Percentiles rank a stretch among this genome's conserved stretches.
Conservation (phyloP, 176 grass and related monocot species). For the Musa troglodytarum region DNA sequence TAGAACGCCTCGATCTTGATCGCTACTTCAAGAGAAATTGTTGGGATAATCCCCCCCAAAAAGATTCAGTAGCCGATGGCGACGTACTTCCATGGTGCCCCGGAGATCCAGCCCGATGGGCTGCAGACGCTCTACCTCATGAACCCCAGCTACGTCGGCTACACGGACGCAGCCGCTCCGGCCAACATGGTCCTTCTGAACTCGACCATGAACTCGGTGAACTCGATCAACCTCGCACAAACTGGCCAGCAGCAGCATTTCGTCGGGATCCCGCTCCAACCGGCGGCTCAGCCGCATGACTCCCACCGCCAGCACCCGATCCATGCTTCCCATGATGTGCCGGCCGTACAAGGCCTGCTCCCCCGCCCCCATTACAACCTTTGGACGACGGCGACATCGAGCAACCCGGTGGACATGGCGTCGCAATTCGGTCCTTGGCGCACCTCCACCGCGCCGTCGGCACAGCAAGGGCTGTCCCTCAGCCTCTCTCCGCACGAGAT, state of each 20-base stretch:
- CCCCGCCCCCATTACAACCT: constrained; percentile 38
- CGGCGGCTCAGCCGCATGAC: neutral
- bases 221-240: constrained; percentile 38
- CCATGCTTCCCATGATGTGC: too few relatives aligned
- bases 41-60: neutral
- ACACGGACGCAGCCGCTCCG: constrained; percentile 24
- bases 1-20: neutral
- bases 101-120: constrained; percentile 74
- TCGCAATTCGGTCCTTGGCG: neutral
- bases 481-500: constrained; percentile 75
- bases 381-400: constrained; percentile 27
- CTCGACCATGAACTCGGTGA: constrained; percentile 30
- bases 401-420: constrained; percentile 25
- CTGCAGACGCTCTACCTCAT: constrained; percentile 92
- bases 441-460: too few relatives aligned
- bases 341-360: neutral
- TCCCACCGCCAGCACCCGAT: neutral
- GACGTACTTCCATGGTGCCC: constrained; percentile 56
- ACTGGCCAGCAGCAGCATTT: constrained; percentile 47
- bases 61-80: constrained; percentile 37
- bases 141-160: constrained; percentile 65
- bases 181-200: constrained; percentile 90
- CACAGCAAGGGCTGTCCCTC: constrained; percentile 50
- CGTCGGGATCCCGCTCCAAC: constrained; percentile 70
- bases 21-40: neutral